Conservation (phyloP, 805 yeast species). For the Sungouiozyma intestinalis region DNA sequence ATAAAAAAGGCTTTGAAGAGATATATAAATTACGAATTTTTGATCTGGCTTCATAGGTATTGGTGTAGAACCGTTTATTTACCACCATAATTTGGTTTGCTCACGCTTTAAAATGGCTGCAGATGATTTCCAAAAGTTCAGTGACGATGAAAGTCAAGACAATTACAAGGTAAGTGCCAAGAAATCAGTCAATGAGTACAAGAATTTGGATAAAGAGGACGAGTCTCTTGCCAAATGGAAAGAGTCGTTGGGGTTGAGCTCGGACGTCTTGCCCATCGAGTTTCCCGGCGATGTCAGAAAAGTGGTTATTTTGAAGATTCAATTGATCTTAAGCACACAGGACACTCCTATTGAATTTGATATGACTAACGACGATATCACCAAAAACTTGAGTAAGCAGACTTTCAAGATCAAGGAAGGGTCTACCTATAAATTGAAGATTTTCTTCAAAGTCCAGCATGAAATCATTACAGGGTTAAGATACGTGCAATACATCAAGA, state of each 20-base stretch:
- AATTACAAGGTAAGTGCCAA: slow-evolving; percentile 35
- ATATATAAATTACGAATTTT: no score
- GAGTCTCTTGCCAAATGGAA: slow-evolving; percentile 90
- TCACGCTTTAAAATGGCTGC: slow-evolving; percentile 19
- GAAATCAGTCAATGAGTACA: slow-evolving; percentile 77
- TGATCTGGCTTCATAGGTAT: no score
- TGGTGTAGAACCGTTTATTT: no score
- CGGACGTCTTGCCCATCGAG: slow-evolving; percentile 52
- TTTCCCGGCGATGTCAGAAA: slow-evolving; percentile 58
- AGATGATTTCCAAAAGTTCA: slow-evolving; percentile 31
- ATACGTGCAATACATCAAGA: slow-evolving; percentile 75
- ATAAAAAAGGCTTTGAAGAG: neutral
- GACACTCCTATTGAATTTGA: slow-evolving; percentile 54
- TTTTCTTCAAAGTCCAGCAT: slow-evolving; percentile 77
- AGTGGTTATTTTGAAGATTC: slow-evolving; percentile 72
- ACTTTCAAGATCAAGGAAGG: slow-evolving; percentile 73
- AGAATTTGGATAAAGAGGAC: slow-evolving; percentile 77
- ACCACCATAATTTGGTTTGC: no score
- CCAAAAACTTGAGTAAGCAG: slow-evolving; percentile 48
- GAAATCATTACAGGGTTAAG: slow-evolving; percentile 86
- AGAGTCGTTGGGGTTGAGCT: slow-evolving; percentile 66
- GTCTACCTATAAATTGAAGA: slow-evolving; percentile 57
- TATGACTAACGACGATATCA: slow-evolving; percentile 49
- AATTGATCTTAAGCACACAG: slow-evolving; percentile 59
- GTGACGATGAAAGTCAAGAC: slow-evolving; percentile 17